Evolutionary conservation across 1,139 yeast species (phyloP).

Genomic region (Blastobotrys malaysiensis): DNA sequence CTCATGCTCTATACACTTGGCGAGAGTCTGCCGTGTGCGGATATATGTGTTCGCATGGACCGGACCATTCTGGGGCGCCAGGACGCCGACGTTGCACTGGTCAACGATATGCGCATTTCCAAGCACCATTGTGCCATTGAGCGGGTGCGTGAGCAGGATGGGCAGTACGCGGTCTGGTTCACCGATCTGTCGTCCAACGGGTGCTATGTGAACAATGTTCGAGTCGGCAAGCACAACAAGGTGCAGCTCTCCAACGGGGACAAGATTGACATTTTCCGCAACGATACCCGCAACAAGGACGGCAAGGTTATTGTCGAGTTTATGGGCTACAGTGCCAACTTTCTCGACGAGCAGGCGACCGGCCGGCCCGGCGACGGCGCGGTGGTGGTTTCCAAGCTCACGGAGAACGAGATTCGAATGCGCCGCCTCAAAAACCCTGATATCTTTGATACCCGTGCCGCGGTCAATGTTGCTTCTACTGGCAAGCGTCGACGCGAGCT

Average conservation of each 20-base stretch:
- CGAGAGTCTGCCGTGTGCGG: conserved; percentile 38
- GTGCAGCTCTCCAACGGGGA: conserved; percentile 61
- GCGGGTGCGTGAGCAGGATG: conserved; percentile 39
- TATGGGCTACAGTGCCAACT: conserved; percentile 6
- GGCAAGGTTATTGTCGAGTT: background rate
- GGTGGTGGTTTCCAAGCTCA: background rate
- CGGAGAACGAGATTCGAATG: background rate
- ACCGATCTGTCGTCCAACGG: conserved; percentile 76
- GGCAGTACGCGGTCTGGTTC: conserved; percentile 63
- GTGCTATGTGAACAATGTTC: conserved; percentile 59
- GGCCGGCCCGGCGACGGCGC: background rate
- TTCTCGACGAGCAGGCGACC: background rate
- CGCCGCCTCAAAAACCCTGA: background rate
- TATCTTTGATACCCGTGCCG: background rate
- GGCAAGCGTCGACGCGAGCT: background rate
- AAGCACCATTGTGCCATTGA: conserved; percentile 72
- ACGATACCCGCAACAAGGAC: conserved; percentile 33
- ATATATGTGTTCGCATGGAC: conserved; percentile 43
- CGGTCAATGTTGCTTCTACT: background rate
- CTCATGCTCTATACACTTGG: conserved; percentile 43
- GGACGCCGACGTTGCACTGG: conserved; percentile 23
- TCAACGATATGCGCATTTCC: conserved; percentile 72
- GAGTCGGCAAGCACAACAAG: conserved; percentile 59
- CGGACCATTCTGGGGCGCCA: conserved; percentile 32
- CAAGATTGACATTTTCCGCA: conserved; percentile 57